Conservation (phyloP, 2,329 filamentous ascomycete species). For the Colletotrichum neosansevieriae region DNA sequence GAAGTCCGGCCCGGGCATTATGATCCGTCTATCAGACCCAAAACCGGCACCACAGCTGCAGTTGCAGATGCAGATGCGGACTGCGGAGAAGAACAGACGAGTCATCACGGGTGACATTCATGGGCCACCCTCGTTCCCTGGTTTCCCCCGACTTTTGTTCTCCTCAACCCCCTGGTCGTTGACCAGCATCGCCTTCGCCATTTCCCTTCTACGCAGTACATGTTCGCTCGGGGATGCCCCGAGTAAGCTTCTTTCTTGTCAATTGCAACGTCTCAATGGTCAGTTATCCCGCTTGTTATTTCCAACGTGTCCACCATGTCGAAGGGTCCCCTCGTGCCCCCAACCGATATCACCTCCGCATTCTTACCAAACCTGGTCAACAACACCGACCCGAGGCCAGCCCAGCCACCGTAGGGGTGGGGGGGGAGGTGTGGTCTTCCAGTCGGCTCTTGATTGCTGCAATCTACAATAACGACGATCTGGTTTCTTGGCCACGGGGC, state of each 20-base stretch:
- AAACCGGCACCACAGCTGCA: constrained; percentile 9
- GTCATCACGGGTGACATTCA: constrained; percentile 20
- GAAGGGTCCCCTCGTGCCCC: constrained; percentile 7
- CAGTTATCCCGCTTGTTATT: neutral
- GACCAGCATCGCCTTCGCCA: constrained; percentile 7
- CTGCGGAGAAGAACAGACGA: constrained; percentile 35
- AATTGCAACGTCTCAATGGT: constrained; percentile 17
- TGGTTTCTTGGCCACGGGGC: constrained; percentile 22
- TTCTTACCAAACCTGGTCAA: constrained; percentile 37
- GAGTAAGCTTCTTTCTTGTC: constrained; percentile 19
- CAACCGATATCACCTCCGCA: constrained; percentile 33
- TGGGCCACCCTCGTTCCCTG: constrained; percentile 20
- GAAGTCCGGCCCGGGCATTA: constrained; percentile 29
- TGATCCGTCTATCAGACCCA: constrained; percentile 14
- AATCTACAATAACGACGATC: constrained; percentile 25
- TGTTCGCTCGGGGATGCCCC: constrained; percentile 33
- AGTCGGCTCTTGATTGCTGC: neutral
- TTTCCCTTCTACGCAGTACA: neutral
- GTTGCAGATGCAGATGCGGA: no score
- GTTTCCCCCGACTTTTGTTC: constrained; percentile 23
- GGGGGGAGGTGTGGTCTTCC: no score
- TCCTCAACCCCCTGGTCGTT: neutral
- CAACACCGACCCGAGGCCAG: constrained; percentile 23
- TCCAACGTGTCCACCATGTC: constrained; percentile 3
- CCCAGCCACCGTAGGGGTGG: no score